These are phyloP conservation scores for Penicillium sp. DNA, from an alignment of 2,329 filamentous ascomycete species.

Conservation along the genomic window DNA sequence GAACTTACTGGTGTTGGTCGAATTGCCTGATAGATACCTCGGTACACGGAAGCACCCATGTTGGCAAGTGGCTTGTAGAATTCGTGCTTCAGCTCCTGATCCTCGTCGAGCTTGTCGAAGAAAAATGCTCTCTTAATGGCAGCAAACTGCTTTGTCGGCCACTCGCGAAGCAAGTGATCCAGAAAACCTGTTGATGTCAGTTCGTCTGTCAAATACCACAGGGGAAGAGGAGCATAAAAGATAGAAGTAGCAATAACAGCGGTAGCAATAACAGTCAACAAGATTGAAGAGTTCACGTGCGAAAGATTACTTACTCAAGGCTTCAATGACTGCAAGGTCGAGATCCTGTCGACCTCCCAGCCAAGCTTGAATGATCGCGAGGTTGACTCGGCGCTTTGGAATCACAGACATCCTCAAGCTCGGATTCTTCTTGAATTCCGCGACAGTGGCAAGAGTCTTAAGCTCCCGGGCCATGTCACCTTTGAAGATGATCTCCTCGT, in stretches of 20 bases:
- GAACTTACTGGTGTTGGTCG: slow-evolving; percentile 65
- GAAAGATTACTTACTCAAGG: slow-evolving; percentile 62
- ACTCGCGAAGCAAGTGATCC: slow-evolving; percentile 83
- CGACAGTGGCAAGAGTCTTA: slow-evolving; percentile 41
- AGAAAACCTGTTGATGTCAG: slow-evolving; percentile 63
- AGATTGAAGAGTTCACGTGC: too few relatives aligned
- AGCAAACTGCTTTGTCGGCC: slow-evolving; percentile 67
- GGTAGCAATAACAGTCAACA: too few relatives aligned
- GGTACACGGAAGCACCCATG: slow-evolving; percentile 70
- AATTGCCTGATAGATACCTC: slow-evolving; percentile 86
- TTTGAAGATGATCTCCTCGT: slow-evolving; percentile 71
- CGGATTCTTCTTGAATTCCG: slow-evolving; percentile 2
- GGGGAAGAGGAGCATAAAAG: background rate
- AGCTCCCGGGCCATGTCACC: slow-evolving; percentile 56
- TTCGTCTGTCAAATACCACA: background rate
- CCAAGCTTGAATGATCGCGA: slow-evolving; percentile 67
- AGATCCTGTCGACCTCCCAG: slow-evolving; percentile 62
- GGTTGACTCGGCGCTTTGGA: slow-evolving; percentile 62
- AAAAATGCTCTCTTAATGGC: slow-evolving; percentile 76
- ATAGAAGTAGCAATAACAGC: background rate
- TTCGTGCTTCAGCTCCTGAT: slow-evolving; percentile 54
- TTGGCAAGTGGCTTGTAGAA: slow-evolving; percentile 28
- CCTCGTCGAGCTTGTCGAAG: slow-evolving; percentile 60
- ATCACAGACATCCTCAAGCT: slow-evolving; percentile 61
- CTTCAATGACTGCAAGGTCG: slow-evolving; percentile 70